Conservation (phyloP, 768 basidiomycete species). For the Neoboletus magnificus region DNA sequence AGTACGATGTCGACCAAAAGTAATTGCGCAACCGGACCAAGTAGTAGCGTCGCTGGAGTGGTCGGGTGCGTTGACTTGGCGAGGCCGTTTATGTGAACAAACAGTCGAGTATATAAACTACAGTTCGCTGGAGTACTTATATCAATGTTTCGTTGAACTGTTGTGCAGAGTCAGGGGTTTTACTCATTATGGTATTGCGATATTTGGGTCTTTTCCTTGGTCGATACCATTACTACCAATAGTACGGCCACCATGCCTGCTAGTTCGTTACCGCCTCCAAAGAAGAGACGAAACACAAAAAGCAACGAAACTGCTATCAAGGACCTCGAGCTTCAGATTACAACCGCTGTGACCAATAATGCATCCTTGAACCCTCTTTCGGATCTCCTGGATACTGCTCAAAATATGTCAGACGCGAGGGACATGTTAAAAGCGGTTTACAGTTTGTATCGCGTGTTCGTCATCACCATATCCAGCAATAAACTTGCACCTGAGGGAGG, state of each 20-base stretch:
- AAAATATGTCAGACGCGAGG: constrained; percentile 45
- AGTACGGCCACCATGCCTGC: constrained; percentile 25
- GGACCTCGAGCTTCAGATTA: constrained; percentile 54
- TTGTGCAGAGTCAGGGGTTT: neutral
- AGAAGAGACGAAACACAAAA: constrained; percentile 50
- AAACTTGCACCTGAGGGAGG: constrained; percentile 50
- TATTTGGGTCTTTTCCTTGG: neutral
- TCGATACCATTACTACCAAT: no score
- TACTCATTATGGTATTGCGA: neutral
- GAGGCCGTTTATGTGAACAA: neutral
- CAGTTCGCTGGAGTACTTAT: neutral
- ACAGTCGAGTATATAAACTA: neutral
- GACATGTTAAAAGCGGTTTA: constrained; percentile 75
- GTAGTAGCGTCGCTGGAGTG: neutral
- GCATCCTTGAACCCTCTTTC: constrained; percentile 73
- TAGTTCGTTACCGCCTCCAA: constrained; percentile 49
- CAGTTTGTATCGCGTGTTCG: constrained; percentile 77
- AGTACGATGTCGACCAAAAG: neutral
- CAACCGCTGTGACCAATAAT: constrained; percentile 48
- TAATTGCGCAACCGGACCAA: neutral
- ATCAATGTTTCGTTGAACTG: neutral
- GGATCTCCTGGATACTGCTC: constrained; percentile 64
- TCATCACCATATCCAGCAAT: constrained; percentile 55
- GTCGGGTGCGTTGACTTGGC: neutral
- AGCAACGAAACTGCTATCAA: constrained; percentile 31